Evolutionary conservation across 345 rosid species (phyloP), one percentile per base, ranked within the genome.

Genomic region (Limnanthes douglasii): DNA sequence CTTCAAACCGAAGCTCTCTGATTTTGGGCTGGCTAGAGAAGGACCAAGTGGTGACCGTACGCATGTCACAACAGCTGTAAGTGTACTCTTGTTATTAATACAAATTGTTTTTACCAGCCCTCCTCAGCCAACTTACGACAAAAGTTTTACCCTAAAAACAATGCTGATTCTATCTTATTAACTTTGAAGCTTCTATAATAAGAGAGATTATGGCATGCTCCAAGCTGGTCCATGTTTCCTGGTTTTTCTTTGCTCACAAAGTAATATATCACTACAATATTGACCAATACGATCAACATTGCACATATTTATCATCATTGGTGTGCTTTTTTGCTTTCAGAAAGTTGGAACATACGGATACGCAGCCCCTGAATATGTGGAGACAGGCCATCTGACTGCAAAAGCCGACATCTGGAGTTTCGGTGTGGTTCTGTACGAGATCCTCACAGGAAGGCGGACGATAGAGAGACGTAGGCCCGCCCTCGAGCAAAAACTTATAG

Each of bases 11-110:
- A 84, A 90, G 54, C 64, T 90, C 43, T 90, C 98, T 1, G 98
- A 90, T 50, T 90, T 90, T 23, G 98, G 98, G 27, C 78, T 90
- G 47, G 95, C 98, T 13, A 70, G 95, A 61, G 98, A 80, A 66
- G 98, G 98, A 35, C 98, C 98, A 0, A 47, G 53, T 4, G 98
- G 72, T 11, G 72, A 80, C 31, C 61, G 19, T 9, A 66, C 84
- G 59, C 95, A 90, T 34, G 98, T 90, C 42, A 69, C 98, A 24
- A 90, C 95, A 0, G 68, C 64, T 20, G 98, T 90, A 58, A 66
- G 73, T n/a, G n/a, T n/a, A n/a, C n/a, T n/a, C n/a, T n/a, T n/a
- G n/a, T n/a, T n/a, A n/a, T n/a, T n/a, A 53, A 44, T 12, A 28
- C 11, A 15, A 21, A 17, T 42, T 22, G n/a, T n/a, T n/a, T n/a